phyloP scores from a whole-genome alignment of 2,329 filamentous ascomycete genomes.

The Colletotrichum kahawae region DNA sequence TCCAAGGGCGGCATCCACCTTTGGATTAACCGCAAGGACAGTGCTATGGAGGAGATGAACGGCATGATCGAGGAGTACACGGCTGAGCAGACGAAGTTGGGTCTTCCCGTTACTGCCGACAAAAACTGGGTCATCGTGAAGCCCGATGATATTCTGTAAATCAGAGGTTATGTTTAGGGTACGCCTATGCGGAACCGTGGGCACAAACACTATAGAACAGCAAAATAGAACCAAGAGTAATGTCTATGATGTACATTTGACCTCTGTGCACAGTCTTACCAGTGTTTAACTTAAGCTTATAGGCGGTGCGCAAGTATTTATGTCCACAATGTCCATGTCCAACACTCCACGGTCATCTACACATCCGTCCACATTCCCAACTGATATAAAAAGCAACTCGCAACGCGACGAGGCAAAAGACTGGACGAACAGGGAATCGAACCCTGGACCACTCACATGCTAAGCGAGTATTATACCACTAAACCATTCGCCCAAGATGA shows the following conservation, averaged over 20 bases:
- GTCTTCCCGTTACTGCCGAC: constrained; percentile 43
- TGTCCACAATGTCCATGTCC: rapidly evolving
- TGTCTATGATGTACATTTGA: neutral
- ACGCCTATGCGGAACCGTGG: neutral
- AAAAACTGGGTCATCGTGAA: constrained; percentile 50
- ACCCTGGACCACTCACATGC: constrained; percentile 21
- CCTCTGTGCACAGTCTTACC: neutral
- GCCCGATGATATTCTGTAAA: constrained; percentile 41
- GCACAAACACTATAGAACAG: neutral
- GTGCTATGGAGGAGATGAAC: constrained; percentile 37
- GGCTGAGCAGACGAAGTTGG: constrained; percentile 36
- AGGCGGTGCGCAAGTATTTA: neutral
- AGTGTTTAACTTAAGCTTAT: neutral
- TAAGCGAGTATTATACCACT: constrained; percentile 23
- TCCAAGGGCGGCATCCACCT: constrained; percentile 45
- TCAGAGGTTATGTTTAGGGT: neutral
- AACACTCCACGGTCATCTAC: rapidly evolving
- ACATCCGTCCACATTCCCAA: rapidly evolving
- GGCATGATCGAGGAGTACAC: constrained; percentile 41
- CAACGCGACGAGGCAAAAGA: neutral
- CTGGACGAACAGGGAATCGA: constrained; percentile 20
- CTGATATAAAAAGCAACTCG: neutral
- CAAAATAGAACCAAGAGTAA: neutral
- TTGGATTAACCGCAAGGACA: constrained; percentile 44
- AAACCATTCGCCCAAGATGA: constrained; percentile 18